Percentiles rank a stretch among this genome's conserved stretches.
Evolutionary conservation across 1,139 yeast genomes (phyloP).

Genomic region (Chernovozyma aurita): DNA sequence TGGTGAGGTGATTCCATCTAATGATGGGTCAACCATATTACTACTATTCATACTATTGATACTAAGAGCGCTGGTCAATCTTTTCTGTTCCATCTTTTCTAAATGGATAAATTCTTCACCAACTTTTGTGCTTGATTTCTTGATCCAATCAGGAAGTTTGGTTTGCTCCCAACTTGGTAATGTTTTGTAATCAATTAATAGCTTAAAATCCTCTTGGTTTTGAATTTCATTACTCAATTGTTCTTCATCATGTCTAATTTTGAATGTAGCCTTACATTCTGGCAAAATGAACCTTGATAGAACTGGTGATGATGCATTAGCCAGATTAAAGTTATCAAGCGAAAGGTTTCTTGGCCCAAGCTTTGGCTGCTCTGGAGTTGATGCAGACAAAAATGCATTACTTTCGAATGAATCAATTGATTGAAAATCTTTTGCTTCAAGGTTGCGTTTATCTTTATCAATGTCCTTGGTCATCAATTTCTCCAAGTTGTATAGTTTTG

Average conservation of each 20-base stretch:
- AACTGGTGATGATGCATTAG: constrained; percentile 18
- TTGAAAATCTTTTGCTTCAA: not conserved
- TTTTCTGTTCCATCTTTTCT: constrained; percentile 27
- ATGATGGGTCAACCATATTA: constrained; percentile 9
- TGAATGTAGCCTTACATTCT: constrained; percentile 20
- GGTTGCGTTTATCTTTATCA: not conserved
- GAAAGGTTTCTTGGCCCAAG: constrained; percentile 2
- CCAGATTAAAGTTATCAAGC: constrained; percentile 1
- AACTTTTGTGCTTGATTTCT: constrained; percentile 15
- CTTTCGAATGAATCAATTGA: not conserved
- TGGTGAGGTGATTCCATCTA: constrained; percentile 7
- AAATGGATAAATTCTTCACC: constrained; percentile 22
- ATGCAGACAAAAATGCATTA: not conserved
- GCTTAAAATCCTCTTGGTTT: constrained; percentile 7
- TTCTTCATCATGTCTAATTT: constrained; percentile 43
- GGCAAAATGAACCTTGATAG: constrained; percentile 29
- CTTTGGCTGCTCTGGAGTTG: constrained; percentile 6
- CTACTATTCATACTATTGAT: not conserved
- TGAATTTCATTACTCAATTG: constrained; percentile 13
- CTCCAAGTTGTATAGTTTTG: not conserved
- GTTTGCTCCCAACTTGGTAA: constrained; percentile 8
- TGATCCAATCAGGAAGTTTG: constrained; percentile 24
- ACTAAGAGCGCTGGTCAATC: constrained; percentile 26
- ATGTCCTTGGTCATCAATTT: not conserved
- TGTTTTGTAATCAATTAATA: constrained; percentile 4